These are phyloP conservation scores for Aurinia saxatilis DNA, from an alignment of 345 rosid species.

Conservation along the genomic window DNA sequence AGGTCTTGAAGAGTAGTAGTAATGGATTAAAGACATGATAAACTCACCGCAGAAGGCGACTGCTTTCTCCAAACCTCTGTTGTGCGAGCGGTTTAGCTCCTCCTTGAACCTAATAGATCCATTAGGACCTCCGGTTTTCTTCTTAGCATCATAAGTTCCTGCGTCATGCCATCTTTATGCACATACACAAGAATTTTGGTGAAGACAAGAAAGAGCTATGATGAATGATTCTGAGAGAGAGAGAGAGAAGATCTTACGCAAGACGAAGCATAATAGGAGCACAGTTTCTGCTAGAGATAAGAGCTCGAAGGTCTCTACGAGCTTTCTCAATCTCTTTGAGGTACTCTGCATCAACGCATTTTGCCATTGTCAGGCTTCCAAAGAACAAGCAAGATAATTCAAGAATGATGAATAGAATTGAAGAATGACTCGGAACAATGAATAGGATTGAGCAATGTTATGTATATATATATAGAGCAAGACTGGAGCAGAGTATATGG, in stretches of 20 bases:
- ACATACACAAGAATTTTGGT: not conserved
- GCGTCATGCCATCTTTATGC: constrained; percentile 68
- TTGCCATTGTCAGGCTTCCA: constrained; percentile 29
- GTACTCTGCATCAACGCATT: constrained; percentile 41
- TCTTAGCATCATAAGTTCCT: constrained; percentile 75
- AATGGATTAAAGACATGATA: not conserved
- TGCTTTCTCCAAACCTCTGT: constrained; percentile 59
- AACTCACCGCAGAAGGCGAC: constrained; percentile 64
- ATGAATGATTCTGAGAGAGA: not conserved
- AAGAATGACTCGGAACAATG: not conserved
- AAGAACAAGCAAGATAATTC: not conserved
- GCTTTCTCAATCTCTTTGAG: constrained; percentile 60
- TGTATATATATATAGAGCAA: not conserved
- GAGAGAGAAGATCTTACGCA: constrained; percentile 41
- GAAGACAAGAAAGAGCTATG: not conserved
- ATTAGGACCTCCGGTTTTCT: constrained; percentile 81
- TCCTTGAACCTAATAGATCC: constrained; percentile 61
- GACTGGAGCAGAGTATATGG: not conserved
- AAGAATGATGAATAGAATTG: not conserved
- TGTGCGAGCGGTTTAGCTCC: constrained; percentile 45
- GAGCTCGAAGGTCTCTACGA: constrained; percentile 73
- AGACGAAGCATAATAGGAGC: constrained; percentile 92
- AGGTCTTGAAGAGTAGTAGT: not conserved
- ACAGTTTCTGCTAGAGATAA: constrained; percentile 54
- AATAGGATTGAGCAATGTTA: not conserved